A percentile compares a stretch with the other conserved stretches of the same genome.
Conservation (phyloP, 345 rosid species). For the Pistacia integerrima region DNA sequence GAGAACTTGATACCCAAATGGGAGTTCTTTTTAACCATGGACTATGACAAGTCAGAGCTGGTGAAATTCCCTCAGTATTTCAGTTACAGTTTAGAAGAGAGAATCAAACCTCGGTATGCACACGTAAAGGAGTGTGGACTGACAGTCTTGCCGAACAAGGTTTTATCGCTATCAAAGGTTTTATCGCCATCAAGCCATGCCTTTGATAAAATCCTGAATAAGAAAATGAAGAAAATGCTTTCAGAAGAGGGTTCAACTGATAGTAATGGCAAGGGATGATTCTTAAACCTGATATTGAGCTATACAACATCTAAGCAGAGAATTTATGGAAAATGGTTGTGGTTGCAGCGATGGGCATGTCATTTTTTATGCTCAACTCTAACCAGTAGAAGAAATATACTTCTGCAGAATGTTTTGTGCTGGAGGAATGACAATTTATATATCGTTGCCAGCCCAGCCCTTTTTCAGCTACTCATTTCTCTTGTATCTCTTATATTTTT, state of each 20-base stretch:
- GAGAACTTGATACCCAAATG: conserved; percentile 80
- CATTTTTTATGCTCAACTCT: too few relatives aligned
- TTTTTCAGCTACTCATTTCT: neutral
- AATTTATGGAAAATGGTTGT: neutral
- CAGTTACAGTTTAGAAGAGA: conserved; percentile 77
- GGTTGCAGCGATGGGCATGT: too few relatives aligned
- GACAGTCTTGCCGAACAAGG: conserved; percentile 66
- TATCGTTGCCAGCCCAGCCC: neutral
- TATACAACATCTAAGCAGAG: neutral
- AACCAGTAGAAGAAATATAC: too few relatives aligned
- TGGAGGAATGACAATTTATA: neutral
- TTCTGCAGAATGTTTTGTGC: too few relatives aligned
- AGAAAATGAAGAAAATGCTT: conserved; percentile 55
- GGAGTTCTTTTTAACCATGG: conserved; percentile 91
- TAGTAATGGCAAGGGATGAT: conserved; percentile 2
- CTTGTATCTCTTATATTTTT: too few relatives aligned
- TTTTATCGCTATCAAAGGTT: conserved; percentile 71
- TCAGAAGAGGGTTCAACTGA: conserved; percentile 17
- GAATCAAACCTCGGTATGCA: conserved; percentile 86
- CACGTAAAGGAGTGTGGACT: conserved; percentile 63
- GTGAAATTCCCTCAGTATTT: conserved; percentile 90
- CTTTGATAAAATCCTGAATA: conserved; percentile 61
- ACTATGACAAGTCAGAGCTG: conserved; percentile 70
- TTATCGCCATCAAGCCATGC: conserved; percentile 44
- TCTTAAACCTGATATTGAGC: neutral